Evolutionary conservation across 176 grass and related monocot species (phyloP), one percentile per base, ranked within the genome.

Genomic region (Oryza punctata): DNA sequence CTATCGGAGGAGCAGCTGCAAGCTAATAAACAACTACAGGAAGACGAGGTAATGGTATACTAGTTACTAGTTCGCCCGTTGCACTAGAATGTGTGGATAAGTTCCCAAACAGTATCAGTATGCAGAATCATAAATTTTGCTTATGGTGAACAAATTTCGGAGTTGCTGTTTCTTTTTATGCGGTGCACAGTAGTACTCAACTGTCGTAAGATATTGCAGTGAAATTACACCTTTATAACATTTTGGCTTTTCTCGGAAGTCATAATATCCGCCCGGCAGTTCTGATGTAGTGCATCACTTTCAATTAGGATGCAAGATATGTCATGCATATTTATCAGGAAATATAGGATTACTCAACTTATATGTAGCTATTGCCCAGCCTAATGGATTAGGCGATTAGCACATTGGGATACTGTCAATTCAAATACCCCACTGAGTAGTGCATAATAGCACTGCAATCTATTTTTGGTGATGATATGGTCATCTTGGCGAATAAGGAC

Each of bases 391-490:
- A 32, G 32, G 32, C 32, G 21, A 70, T 59, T 14, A 43, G 16
- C 4, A 49, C 7, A 13, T 40, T 19, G 25, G 29, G 10, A 10
- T 45, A 40, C 15, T 72, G 25, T 46, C 54, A 24, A 12, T 12
- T 14, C 52, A 71, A 60, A 81, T 71, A 52, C 3, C 49, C 16
- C 14, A 69, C 0, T 6, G 8, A 2, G 0, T 69, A 60, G 46
- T 12, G 27, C 77, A n/a, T 90, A 32, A 46, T 90, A 69, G 88
- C 91, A 73, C 83, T 90, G 81, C 57, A 90, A 75, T 88, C 91
- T 70, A 93, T 93, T 64, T 93, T 87, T 78, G 87, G 88, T 65
- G 85, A 88, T 57, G 86, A 85, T 70, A 76, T 90, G 80, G 63
- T 78, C 5, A 60, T 84, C 63, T 87, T 87, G 29, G 72, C 85